Percentiles rank a stretch among this genome's conserved stretches.
Evolutionary conservation across 2,329 filamentous ascomycete genomes (phyloP).

Genomic region (Diaporthe ilicicola): DNA sequence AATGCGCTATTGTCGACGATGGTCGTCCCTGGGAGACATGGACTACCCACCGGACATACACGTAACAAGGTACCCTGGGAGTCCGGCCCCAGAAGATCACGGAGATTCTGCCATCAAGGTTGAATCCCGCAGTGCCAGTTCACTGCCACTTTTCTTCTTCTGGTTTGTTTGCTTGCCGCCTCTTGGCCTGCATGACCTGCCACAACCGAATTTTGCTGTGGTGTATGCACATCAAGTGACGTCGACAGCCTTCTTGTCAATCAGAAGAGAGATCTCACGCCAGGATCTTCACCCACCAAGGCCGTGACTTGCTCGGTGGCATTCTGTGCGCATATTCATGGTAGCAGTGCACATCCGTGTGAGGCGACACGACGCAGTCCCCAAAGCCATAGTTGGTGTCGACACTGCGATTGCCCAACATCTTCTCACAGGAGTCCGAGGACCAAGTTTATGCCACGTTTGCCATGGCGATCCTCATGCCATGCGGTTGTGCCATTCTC

Average conservation of each 20-base stretch:
- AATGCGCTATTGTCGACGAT: not conserved
- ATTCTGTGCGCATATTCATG: not conserved
- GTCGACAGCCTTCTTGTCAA: not conserved
- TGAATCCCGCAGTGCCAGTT: not conserved
- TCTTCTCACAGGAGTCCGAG: not conserved
- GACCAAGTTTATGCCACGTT: not conserved
- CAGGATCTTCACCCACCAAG: not conserved
- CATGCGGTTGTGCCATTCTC: not conserved
- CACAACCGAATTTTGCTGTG: not conserved
- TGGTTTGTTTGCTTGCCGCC: slow-evolving; percentile 19
- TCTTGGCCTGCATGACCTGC: slow-evolving; percentile 21
- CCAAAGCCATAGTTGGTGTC: not conserved
- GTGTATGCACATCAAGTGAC: not conserved
- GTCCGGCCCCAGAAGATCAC: no score
- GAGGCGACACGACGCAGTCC: not conserved
- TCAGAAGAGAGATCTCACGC: not conserved
- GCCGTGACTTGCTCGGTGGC: not conserved
- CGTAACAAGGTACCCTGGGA: not conserved
- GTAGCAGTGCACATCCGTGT: not conserved
- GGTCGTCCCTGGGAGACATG: not conserved
- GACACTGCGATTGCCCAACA: not conserved
- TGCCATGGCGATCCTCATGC: not conserved
- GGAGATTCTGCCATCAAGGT: not conserved
- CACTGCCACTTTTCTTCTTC: not conserved
- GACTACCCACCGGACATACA: no score